Percentiles rank a stretch among this genome's conserved stretches.
Conservation (phyloP, 2,329 filamentous ascomycete genomes). For the Colletotrichum shisoi region DNA sequence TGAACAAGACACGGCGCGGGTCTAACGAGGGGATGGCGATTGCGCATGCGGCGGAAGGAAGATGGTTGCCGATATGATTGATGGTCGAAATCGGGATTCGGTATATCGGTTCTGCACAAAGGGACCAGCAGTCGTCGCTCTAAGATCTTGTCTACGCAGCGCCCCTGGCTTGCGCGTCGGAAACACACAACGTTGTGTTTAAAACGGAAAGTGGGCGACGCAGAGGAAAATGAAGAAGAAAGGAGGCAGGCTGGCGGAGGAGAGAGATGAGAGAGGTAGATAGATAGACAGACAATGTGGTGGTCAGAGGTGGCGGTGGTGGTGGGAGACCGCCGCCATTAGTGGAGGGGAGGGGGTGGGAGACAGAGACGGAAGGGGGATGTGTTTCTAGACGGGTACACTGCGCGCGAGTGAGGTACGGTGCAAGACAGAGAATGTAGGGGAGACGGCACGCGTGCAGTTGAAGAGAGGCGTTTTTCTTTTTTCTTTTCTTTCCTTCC, state of each 20-base stretch:
- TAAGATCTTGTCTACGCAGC: conserved; percentile 18
- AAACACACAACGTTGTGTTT: conserved; percentile 20
- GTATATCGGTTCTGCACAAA: conserved; percentile 21
- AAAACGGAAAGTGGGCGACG: conserved; percentile 23
- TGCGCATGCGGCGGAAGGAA: conserved; percentile 32
- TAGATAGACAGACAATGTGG: no score
- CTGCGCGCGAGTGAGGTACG: neutral
- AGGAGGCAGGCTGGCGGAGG: conserved; percentile 8
- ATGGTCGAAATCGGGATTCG: conserved; percentile 10
- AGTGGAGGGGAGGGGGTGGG: conserved; percentile 20
- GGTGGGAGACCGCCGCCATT: conserved; percentile 22
- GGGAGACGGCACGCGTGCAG: neutral
- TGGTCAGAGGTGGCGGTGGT: conserved; percentile 2
- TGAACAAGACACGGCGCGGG: neutral
- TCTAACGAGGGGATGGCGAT: conserved; percentile 21
- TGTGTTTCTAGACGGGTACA: conserved; percentile 3
- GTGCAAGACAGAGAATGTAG: conserved; percentile 8
- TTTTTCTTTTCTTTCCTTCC: neutral
- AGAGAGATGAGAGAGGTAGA: conserved; percentile 19
- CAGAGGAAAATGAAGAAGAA: conserved; percentile 26
- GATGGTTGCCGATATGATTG: neutral
- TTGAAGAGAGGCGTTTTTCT: neutral
- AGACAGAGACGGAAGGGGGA: conserved; percentile 4
- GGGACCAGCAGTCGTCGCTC: conserved; percentile 28
- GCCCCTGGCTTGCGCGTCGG: conserved; percentile 26